Conservation (phyloP, 495 filamentous ascomycete species). For the Xylaria castorea region DNA sequence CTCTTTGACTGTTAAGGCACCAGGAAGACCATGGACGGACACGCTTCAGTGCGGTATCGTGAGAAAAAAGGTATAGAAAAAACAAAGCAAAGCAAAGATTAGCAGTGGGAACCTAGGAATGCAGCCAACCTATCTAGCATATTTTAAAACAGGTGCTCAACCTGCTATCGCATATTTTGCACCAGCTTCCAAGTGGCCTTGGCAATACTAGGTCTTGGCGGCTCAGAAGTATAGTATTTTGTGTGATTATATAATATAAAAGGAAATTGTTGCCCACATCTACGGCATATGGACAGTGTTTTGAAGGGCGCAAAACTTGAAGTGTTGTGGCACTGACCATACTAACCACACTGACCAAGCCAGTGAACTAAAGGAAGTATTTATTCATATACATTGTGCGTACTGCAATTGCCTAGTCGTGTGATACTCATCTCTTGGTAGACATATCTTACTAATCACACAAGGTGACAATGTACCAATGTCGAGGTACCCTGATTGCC, state of each 20-base stretch:
- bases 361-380: background rate
- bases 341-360: background rate
- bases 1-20: background rate
- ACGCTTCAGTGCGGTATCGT: background rate
- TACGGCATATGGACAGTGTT: background rate
- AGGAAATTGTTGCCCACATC: background rate
- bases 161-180: background rate
- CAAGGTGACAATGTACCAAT: background rate
- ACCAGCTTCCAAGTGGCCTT: background rate
- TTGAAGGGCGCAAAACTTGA: background rate
- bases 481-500: background rate
- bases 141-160: background rate
- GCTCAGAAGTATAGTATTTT: background rate
- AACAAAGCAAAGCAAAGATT: background rate
- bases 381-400: background rate
- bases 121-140: background rate
- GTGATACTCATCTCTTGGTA: background rate
- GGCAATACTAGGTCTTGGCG: background rate
- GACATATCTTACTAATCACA: background rate
- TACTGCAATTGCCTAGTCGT: background rate
- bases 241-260: slow-evolving; percentile 2
- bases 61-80: too few relatives aligned
- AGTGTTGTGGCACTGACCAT: background rate
- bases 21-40: background rate
- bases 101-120: background rate